Evolutionary conservation across 495 filamentous ascomycete species (phyloP), one percentile per base, ranked within the genome.

Genomic region (Aspergillus olivimuriae): DNA sequence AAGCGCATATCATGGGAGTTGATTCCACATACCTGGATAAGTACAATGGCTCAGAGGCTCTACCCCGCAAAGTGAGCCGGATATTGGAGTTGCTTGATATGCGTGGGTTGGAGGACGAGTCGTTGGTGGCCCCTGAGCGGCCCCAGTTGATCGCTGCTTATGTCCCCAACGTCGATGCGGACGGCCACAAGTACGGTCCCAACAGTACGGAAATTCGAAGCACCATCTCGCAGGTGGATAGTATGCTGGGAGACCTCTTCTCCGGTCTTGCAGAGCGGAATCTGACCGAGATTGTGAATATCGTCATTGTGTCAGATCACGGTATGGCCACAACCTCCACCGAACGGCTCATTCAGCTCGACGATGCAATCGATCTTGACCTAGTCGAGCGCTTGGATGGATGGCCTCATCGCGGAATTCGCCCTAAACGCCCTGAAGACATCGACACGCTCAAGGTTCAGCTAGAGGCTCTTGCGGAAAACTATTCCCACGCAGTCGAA

Each of bases 231-330:
- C 57, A 74, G 34, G 89, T 89, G 0, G 92, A 99, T 59, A 61
- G 50, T 2, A 87, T 97, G 84, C 72, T 99, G 1, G 81, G 77
- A 4, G 50, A 68, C 3, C 62, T 99, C 6, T 83, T 99, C 53
- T 55, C 72, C 6, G 90, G 89, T 0, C 66, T 99, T 0, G 74
- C 91, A 45, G 69, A 74, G 22, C 81, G 92, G 18, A 94, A 96
- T 54, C 69, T 97, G 12, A 95, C 89, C 0, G 58, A 83, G 8
- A 81, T 97, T 34, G 86, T 96, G 54, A 99, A 99, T 50, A 76
- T 99, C n/a, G 80, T 99, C 24, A 76, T 99, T n/a, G 90, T 99
- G 12, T 94, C 88, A 9, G 92, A 99, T 61, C 92, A 99, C 54
- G 92, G 92, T 16, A 99, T 99, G 92, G 91, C 91, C 3, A 91